A percentile compares a stretch with the other conserved stretches of the same genome.
Conservation (phyloP, 768 basidiomycete species). For the Daedaleopsis nitida region DNA sequence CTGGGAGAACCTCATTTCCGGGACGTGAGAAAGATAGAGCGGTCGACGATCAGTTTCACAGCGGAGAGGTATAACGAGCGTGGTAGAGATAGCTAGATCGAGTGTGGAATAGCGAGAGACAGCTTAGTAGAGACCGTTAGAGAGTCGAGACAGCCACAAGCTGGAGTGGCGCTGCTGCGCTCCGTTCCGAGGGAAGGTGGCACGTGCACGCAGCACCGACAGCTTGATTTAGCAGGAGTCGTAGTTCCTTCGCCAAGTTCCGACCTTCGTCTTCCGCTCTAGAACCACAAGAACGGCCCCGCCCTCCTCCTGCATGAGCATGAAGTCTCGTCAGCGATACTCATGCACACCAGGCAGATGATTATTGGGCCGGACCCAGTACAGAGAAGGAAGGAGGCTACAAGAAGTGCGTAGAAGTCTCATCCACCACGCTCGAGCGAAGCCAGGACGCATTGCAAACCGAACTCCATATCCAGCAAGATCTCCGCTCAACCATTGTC, state of each 20-base stretch:
- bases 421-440: too few species aligned
- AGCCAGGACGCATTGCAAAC: too few species aligned
- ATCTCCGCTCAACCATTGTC: too few species aligned
- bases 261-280: background rate
- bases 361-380: too few species aligned
- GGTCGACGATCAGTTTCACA: background rate
- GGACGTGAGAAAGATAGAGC: background rate
- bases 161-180: background rate
- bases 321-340: too few species aligned
- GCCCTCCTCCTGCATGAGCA: too few species aligned
- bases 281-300: background rate
- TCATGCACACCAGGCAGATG: too few species aligned
- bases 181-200: too few species aligned
- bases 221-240: background rate
- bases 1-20: conserved; percentile 17
- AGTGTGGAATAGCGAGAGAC: background rate
- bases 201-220: background rate
- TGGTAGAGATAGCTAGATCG: background rate
- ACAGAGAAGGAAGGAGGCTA: too few species aligned
- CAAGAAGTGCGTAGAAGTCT: too few species aligned
- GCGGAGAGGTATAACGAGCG: conserved; percentile 9
- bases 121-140: background rate
- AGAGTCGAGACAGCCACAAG: background rate
- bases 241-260: background rate
- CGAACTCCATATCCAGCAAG: too few species aligned